phyloP scores from a whole-genome alignment of 805 yeast species.

The Soucietia sequanensis region DNA sequence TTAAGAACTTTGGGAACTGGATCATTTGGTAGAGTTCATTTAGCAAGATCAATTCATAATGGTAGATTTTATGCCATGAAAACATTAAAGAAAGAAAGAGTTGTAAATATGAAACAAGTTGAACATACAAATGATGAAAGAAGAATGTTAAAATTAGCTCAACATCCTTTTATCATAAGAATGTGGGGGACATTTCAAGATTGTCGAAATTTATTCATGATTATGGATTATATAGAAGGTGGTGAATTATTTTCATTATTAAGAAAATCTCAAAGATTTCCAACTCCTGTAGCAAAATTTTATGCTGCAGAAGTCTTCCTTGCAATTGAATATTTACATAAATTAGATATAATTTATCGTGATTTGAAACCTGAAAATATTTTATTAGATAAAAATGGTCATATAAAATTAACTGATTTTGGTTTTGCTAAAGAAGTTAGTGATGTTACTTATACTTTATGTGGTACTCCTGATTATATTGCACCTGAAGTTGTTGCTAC shows the following conservation, averaged over 20 bases:
- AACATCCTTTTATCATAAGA: conserved; percentile 58
- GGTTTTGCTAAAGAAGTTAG: conserved; percentile 63
- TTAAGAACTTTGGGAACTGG: conserved; percentile 61
- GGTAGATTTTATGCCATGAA: conserved; percentile 62
- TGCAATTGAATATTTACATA: conserved; percentile 58
- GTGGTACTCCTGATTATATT: conserved; percentile 65
- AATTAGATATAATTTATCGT: conserved; percentile 58
- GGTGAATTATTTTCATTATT: conserved; percentile 58
- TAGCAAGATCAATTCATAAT: conserved; percentile 57
- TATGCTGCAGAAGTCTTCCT: conserved; percentile 62
- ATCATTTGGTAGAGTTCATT: conserved; percentile 59
- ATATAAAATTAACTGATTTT: conserved; percentile 59
- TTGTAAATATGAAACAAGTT: conserved; percentile 60
- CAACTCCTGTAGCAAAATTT: conserved; percentile 62
- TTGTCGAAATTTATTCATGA: conserved; percentile 55
- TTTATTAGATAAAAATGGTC: conserved; percentile 57
- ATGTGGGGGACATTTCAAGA: conserved; percentile 73
- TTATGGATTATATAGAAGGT: conserved; percentile 66
- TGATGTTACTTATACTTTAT: conserved; percentile 59
- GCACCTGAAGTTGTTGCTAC: conserved; percentile 68
- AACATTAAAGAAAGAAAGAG: conserved; percentile 55
- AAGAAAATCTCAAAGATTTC: conserved; percentile 57
- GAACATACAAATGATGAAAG: conserved; percentile 66
- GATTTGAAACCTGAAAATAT: conserved; percentile 64
- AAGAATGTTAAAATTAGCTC: conserved; percentile 55